phyloP scores from a whole-genome alignment of 352 stramenopile genomes.

The Globisporangium spinosum region DNA sequence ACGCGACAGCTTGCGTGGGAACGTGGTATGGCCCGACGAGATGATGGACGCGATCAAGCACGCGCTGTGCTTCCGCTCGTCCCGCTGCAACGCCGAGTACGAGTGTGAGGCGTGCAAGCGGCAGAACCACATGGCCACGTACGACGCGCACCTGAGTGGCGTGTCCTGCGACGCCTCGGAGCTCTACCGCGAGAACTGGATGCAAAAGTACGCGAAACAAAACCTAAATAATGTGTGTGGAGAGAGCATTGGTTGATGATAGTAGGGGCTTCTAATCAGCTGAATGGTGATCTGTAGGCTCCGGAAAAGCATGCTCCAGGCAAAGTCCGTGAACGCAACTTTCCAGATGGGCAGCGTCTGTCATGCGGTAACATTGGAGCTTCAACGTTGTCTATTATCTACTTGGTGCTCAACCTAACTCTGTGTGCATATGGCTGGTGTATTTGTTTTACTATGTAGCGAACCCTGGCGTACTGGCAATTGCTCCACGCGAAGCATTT shows the following conservation, averaged over 20 bases:
- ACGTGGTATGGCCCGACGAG: constrained; percentile 62
- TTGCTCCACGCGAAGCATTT: constrained; percentile 80
- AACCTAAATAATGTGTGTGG: neutral
- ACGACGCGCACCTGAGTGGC: constrained; percentile 53
- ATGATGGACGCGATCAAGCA: constrained; percentile 54
- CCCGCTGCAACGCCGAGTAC: constrained; percentile 24
- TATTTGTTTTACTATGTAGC: constrained; percentile 29
- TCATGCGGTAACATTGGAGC: constrained; percentile 44
- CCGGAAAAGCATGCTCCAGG: constrained; percentile 29
- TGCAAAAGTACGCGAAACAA: constrained; percentile 30
- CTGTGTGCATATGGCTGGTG: neutral
- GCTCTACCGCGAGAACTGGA: constrained; percentile 69
- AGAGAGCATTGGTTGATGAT: neutral
- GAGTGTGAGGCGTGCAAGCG: constrained; percentile 80
- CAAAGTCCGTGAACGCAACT: constrained; percentile 23
- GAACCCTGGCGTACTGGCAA: constrained; percentile 74
- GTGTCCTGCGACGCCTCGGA: constrained; percentile 56
- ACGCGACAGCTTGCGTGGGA: constrained; percentile 60
- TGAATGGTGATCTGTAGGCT: constrained; percentile 25
- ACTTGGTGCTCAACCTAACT: neutral
- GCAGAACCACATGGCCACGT: constrained; percentile 55
- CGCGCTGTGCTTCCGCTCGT: constrained; percentile 39
- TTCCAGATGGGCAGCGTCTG: constrained; percentile 82
- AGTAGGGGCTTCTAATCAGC: neutral
- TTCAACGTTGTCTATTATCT: neutral